Evolutionary conservation across 139 green algal genomes (phyloP).

Genomic region (Coelastrella sp.): DNA sequence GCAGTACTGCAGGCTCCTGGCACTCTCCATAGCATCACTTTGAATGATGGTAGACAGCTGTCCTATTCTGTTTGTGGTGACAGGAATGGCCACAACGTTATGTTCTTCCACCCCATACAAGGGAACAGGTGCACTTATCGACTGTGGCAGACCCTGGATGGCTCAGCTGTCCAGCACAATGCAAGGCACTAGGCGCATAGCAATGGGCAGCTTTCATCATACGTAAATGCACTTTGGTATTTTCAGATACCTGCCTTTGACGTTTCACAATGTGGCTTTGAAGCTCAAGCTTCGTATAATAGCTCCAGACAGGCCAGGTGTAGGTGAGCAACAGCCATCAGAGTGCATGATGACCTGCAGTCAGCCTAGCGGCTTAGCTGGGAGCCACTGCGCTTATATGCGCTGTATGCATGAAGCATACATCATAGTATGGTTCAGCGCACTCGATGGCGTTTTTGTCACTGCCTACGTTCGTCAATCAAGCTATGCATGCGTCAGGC

Average conservation of each 20-base stretch:
- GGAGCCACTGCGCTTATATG: too few relatives aligned
- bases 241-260: conserved; percentile 23
- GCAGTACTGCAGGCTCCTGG: background rate
- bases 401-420: too few relatives aligned
- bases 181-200: too few relatives aligned
- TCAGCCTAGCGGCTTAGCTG: too few relatives aligned
- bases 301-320: conserved; percentile 20
- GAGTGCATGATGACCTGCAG: background rate
- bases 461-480: too few relatives aligned
- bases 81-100: background rate
- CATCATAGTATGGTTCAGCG: too few relatives aligned
- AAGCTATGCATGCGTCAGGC: too few relatives aligned
- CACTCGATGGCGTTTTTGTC: too few relatives aligned
- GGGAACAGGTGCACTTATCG: conserved; percentile 3
- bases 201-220: too few relatives aligned
- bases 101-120: conserved; percentile 27
- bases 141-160: too few relatives aligned
- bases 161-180: background rate
- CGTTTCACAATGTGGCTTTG: background rate
- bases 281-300: conserved; percentile 2
- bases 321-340: background rate
- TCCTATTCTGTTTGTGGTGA: conserved; percentile 16
- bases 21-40: background rate
- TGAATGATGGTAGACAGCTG: conserved; percentile 1
- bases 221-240: too few relatives aligned